Percentiles rank a stretch among this genome's conserved stretches.
phyloP scores from a whole-genome alignment of 2,329 filamentous ascomycete genomes.

The Botrytis fabae region DNA sequence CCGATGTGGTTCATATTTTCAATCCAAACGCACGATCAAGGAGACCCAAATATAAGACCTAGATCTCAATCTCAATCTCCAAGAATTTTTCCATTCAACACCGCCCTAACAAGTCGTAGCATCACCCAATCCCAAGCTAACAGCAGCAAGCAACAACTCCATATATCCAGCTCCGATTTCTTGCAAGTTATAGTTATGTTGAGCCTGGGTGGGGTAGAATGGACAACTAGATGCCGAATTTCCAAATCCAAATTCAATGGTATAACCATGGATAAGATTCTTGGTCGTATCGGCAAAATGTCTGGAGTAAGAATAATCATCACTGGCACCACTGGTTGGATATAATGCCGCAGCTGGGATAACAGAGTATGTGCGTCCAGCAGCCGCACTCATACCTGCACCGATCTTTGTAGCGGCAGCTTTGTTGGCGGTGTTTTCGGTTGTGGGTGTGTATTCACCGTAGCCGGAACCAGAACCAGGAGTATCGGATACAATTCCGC shows the following conservation, averaged over 20 bases:
- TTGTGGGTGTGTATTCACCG: slow-evolving; percentile 48
- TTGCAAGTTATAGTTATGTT: slow-evolving; percentile 48
- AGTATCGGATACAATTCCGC: slow-evolving; percentile 48
- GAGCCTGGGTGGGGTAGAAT: slow-evolving; percentile 49
- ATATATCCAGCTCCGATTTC: slow-evolving; percentile 51
- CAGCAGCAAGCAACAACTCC: slow-evolving; percentile 44
- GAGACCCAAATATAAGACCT: neutral
- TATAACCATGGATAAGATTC: slow-evolving; percentile 47
- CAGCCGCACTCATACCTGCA: slow-evolving; percentile 45
- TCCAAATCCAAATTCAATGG: slow-evolving; percentile 51
- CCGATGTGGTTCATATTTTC: neutral
- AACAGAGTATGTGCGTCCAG: slow-evolving; percentile 43
- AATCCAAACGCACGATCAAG: neutral
- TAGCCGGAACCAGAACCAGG: slow-evolving; percentile 43
- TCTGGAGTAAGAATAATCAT: slow-evolving; percentile 50
- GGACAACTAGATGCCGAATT: slow-evolving; percentile 32
- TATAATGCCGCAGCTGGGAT: slow-evolving; percentile 48
- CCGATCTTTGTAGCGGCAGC: slow-evolving; percentile 43
- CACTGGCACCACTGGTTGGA: slow-evolving; percentile 48
- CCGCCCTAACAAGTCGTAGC: slow-evolving; percentile 24
- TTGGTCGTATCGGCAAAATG: slow-evolving; percentile 44
- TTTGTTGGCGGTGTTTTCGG: slow-evolving; percentile 43
- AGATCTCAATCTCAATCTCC: neutral
- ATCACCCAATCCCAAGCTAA: slow-evolving; percentile 3
- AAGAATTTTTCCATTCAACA: neutral